Percentiles rank a stretch among this genome's conserved stretches.
These are phyloP conservation scores for Pythium biforme DNA, from an alignment of 352 stramenopile genomes.

Conservation along the genomic window DNA sequence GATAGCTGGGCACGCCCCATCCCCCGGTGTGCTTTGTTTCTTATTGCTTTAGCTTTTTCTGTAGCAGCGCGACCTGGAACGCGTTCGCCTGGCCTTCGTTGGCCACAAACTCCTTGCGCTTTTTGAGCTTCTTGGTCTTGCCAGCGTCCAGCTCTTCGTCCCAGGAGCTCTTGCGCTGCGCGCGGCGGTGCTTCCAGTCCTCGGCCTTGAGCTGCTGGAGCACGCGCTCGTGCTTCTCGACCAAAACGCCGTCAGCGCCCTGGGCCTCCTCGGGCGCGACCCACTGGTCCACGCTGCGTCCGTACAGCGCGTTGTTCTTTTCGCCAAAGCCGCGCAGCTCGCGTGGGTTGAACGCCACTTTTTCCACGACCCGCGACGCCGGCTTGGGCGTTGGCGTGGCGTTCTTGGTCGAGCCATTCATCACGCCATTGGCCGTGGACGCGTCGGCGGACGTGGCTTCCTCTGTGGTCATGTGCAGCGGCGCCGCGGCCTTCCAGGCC, in stretches of 20 bases:
- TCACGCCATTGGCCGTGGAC: not conserved
- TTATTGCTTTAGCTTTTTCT: slow-evolving; percentile 51
- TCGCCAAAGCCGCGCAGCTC: slow-evolving; percentile 60
- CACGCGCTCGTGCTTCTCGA: slow-evolving; percentile 64
- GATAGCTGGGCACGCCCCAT: too few relatives aligned
- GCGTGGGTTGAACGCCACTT: slow-evolving; percentile 55
- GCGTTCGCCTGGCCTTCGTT: slow-evolving; percentile 74
- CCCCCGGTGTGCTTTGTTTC: not conserved
- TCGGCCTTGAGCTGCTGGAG: slow-evolving; percentile 73
- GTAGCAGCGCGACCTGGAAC: slow-evolving; percentile 61
- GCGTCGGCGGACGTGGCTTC: slow-evolving; percentile 3
- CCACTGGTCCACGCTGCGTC: slow-evolving; percentile 70
- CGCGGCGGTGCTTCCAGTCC: slow-evolving; percentile 69
- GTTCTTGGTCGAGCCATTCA: too few relatives aligned
- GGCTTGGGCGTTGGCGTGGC: not conserved
- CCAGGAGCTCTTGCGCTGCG: slow-evolving; percentile 70
- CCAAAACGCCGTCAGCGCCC: slow-evolving; percentile 36
- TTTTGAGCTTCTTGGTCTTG: slow-evolving; percentile 84
- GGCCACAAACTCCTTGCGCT: slow-evolving; percentile 75
- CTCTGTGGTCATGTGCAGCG: slow-evolving; percentile 10
- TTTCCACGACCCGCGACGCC: slow-evolving; percentile 8
- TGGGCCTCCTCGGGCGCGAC: slow-evolving; percentile 29
- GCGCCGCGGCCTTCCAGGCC: slow-evolving; percentile 13
- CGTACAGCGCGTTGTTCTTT: slow-evolving; percentile 61
- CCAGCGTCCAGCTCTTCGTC: slow-evolving; percentile 70